Conservation (phyloP, 768 basidiomycete genomes). For the Amyloporia xantha region DNA sequence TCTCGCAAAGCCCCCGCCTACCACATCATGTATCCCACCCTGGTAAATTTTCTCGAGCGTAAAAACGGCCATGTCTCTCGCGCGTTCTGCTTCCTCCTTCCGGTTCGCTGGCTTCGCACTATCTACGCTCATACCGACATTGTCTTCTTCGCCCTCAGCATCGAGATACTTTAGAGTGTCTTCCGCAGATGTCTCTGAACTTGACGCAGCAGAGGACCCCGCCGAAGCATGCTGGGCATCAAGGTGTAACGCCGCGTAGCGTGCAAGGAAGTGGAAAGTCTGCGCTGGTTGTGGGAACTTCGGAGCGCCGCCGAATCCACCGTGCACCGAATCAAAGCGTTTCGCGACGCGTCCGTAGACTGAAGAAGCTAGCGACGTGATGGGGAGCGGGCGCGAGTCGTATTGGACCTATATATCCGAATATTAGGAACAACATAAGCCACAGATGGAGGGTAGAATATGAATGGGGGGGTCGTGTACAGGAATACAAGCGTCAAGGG, state of each 20-base stretch:
- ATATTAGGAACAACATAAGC: not conserved
- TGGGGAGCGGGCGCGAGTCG: not conserved
- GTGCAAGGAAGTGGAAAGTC: conserved; percentile 18
- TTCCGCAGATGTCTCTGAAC: not conserved
- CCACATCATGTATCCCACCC: conserved; percentile 34
- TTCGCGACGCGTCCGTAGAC: conserved; percentile 14
- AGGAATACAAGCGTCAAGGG: no score
- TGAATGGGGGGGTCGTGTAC: no score
- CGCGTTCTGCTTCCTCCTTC: conserved; percentile 7
- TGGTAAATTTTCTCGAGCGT: conserved; percentile 20
- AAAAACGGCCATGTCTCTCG: conserved; percentile 18
- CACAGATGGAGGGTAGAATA: no score
- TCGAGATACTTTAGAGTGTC: not conserved
- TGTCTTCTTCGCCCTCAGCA: not conserved
- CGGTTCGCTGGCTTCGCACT: conserved; percentile 1
- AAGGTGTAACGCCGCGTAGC: conserved; percentile 13
- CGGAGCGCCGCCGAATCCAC: conserved; percentile 33
- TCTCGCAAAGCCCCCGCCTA: conserved; percentile 33
- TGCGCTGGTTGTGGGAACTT: conserved; percentile 30
- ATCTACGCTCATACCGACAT: not conserved
- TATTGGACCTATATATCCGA: not conserved
- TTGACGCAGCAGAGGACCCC: not conserved
- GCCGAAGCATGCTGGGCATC: not conserved
- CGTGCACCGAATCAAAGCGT: conserved; percentile 26
- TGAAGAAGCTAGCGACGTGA: conserved; percentile 5